Conservation (phyloP, 345 rosid species). For the Linum trigynum region DNA sequence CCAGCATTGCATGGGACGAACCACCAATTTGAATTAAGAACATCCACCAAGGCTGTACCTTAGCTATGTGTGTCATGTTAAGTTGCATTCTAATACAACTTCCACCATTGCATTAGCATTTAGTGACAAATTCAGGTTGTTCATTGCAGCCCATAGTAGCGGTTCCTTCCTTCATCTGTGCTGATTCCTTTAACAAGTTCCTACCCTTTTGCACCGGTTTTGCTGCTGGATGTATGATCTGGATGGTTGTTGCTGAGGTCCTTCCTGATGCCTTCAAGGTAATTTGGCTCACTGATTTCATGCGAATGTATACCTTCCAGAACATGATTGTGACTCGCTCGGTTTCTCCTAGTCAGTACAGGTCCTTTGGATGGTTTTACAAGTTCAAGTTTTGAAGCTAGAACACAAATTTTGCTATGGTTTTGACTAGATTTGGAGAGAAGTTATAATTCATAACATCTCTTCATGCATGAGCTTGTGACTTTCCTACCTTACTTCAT, state of each 20-base stretch:
- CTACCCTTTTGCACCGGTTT: slow-evolving; percentile 98
- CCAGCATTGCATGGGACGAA: no score
- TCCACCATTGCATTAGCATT: background rate
- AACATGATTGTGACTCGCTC: background rate
- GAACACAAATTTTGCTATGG: background rate
- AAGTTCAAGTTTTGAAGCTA: background rate
- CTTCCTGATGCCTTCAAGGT: slow-evolving; percentile 99
- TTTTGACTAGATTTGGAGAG: background rate
- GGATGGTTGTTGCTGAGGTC: slow-evolving; percentile 99
- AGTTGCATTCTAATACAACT: no score
- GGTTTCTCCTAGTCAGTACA: background rate
- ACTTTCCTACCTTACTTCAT: background rate
- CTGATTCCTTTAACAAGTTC: slow-evolving; percentile 89
- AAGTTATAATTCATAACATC: background rate
- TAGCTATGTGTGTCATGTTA: no score
- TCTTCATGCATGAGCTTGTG: background rate
- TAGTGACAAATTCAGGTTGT: background rate
- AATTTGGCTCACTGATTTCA: slow-evolving; percentile 6
- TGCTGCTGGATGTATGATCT: slow-evolving; percentile 99
- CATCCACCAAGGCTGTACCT: no score
- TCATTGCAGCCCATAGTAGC: slow-evolving; percentile 81
- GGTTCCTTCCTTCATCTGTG: slow-evolving; percentile 95
- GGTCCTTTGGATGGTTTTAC: background rate
- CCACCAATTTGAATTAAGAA: no score
- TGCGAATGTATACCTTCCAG: background rate